Percentiles rank a stretch among this genome's conserved stretches.
Evolutionary conservation across 768 basidiomycete species (phyloP).

Genomic region (Hericium erinaceus): DNA sequence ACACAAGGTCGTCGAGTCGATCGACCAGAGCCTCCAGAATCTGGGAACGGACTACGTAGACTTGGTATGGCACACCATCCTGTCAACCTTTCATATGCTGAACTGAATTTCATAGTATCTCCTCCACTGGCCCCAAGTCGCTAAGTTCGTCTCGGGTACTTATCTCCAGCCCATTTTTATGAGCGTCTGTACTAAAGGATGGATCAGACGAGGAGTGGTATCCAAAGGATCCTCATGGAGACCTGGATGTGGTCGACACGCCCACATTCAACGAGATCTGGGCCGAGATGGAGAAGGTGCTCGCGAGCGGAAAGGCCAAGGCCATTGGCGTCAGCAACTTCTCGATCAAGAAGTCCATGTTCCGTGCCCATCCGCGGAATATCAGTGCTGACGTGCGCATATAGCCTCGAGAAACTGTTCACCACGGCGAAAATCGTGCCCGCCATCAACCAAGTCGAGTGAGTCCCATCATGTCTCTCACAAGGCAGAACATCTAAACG

Average conservation of each 20-base stretch:
- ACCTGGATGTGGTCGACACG: neutral
- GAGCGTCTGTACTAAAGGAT: neutral
- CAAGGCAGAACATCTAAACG: too few relatives aligned
- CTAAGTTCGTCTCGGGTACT: neutral
- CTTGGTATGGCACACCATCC: neutral
- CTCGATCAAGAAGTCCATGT: constrained; percentile 40
- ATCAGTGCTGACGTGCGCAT: too few relatives aligned
- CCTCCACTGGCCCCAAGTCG: neutral
- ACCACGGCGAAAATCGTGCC: constrained; percentile 58
- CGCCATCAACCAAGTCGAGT: constrained; percentile 51
- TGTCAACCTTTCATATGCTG: neutral
- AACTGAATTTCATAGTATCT: neutral
- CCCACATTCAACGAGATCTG: neutral
- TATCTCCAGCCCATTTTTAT: neutral
- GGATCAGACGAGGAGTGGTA: neutral
- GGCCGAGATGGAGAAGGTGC: neutral
- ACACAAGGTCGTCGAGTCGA: neutral
- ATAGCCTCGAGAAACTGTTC: constrained; percentile 33
- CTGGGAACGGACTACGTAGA: neutral
- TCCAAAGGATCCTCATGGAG: neutral
- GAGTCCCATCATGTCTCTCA: neutral
- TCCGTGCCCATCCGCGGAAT: too few relatives aligned
- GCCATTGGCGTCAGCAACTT: constrained; percentile 74
- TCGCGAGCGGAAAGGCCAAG: constrained; percentile 46
- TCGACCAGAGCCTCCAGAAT: neutral